These are phyloP conservation scores for Thymus mandschuricus DNA, from an alignment of 257 asterid species.

Conservation along the genomic window DNA sequence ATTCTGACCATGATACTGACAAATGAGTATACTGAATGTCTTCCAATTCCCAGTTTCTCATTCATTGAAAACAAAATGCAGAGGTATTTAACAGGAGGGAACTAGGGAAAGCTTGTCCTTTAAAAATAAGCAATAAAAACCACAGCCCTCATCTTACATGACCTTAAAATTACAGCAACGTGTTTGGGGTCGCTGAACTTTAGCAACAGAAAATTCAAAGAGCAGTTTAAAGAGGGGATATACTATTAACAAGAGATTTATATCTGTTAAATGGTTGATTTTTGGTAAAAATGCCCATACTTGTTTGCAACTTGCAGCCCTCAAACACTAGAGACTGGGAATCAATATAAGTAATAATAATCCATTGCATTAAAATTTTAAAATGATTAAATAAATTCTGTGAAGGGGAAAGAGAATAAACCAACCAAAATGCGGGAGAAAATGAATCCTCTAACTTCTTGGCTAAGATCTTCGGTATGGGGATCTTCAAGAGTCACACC, in stretches of 20 bases:
- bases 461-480: constrained; percentile 96
- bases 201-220: background rate
- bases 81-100: background rate
- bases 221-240: background rate
- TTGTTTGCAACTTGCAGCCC: background rate
- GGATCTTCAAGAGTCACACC: constrained; percentile 99
- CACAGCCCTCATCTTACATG: background rate
- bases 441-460: constrained; percentile 95
- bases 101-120: background rate
- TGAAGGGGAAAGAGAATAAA: constrained; percentile 32
- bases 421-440: constrained; percentile 93
- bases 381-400: background rate
- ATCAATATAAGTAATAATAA: background rate
- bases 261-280: background rate
- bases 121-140: background rate
- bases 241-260: background rate
- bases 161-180: background rate
- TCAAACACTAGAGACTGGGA: background rate
- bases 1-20: background rate
- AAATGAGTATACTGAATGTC: constrained; percentile 2
- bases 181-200: background rate
- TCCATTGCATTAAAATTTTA: background rate
- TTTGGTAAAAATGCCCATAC: background rate
- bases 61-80: constrained; percentile 5
- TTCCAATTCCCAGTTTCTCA: background rate